Conservation (phyloP, 2,329 filamentous ascomycete genomes). For the Chlorencoelia australis region DNA sequence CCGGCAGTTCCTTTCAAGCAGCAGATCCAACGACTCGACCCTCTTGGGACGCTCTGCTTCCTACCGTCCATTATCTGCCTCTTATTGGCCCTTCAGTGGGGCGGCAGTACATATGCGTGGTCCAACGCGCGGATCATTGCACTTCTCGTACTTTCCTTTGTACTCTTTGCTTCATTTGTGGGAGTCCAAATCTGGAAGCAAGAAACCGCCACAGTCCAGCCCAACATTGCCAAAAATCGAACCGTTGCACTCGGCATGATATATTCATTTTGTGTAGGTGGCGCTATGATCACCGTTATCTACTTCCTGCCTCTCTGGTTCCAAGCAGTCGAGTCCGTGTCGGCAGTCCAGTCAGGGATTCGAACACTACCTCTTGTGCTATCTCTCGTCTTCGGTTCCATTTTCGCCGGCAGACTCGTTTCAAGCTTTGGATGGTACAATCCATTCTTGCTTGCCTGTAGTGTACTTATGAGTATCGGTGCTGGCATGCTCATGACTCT, state of each 20-base stretch:
- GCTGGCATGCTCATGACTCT: conserved; percentile 33
- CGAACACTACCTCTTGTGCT: conserved; percentile 28
- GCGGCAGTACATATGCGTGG: conserved; percentile 25
- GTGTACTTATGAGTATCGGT: conserved; percentile 28
- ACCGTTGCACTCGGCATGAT: conserved; percentile 26
- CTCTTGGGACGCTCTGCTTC: conserved; percentile 28
- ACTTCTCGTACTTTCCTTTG: conserved; percentile 24
- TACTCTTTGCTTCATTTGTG: conserved; percentile 24
- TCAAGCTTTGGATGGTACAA: conserved; percentile 23
- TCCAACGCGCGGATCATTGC: conserved; percentile 28
- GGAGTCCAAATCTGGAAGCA: conserved; percentile 28
- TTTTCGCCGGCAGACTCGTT: conserved; percentile 25
- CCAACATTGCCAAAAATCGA: conserved; percentile 30
- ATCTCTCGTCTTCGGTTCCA: conserved; percentile 24
- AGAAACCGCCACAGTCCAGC: conserved; percentile 30
- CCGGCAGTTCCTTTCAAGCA: conserved; percentile 1
- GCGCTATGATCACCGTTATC: conserved; percentile 35
- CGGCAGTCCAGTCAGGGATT: conserved; percentile 30
- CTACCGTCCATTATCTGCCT: conserved; percentile 25
- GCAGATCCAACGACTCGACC: conserved; percentile 19
- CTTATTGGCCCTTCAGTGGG: conserved; percentile 28
- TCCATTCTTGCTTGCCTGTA: conserved; percentile 17
- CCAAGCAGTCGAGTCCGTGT: conserved; percentile 34
- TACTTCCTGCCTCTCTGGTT: conserved; percentile 39
- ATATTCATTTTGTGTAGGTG: conserved; percentile 26